Percentiles rank a stretch among this genome's conserved stretches.
phyloP scores from a whole-genome alignment of 371 early-diverging fungal genomes.

The Actinomortierella wolfii region DNA sequence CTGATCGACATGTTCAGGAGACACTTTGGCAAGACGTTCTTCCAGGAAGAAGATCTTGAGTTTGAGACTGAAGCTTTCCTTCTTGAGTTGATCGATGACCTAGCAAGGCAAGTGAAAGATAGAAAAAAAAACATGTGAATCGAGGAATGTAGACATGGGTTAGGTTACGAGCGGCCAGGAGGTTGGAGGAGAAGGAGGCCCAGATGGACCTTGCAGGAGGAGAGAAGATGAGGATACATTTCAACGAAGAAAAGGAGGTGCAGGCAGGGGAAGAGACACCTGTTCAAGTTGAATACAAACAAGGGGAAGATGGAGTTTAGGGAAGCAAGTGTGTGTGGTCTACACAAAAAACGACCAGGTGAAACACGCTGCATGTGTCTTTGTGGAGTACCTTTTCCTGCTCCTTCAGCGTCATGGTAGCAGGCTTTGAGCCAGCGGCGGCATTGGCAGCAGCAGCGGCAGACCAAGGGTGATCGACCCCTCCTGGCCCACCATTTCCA shows the following conservation, averaged over 20 bases:
- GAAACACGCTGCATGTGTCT: too few relatives aligned
- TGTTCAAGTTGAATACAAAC: neutral
- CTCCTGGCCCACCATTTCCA: conserved; percentile 6
- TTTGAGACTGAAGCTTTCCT: conserved; percentile 74
- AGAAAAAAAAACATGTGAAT: neutral
- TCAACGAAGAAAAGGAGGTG: too few relatives aligned
- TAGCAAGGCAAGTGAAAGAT: conserved; percentile 19
- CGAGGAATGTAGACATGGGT: neutral
- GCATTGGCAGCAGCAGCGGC: too few relatives aligned
- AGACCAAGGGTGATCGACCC: too few relatives aligned
- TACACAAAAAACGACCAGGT: too few relatives aligned
- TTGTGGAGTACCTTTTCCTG: conserved; percentile 63
- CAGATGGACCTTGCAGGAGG: too few relatives aligned
- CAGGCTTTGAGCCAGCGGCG: conserved; percentile 14
- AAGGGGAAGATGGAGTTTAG: too few relatives aligned
- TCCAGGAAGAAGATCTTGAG: conserved; percentile 71
- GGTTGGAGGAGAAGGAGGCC: neutral
- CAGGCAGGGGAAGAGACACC: neutral
- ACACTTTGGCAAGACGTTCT: conserved; percentile 58
- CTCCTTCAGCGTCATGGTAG: conserved; percentile 61
- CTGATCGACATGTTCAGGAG: conserved; percentile 63
- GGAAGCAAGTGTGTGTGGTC: too few relatives aligned
- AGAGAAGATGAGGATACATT: too few relatives aligned
- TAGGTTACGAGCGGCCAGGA: neutral
- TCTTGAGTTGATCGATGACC: conserved; percentile 71